Conservation (phyloP, 345 rosid genomes). For the Dipteronia dyeriana region DNA sequence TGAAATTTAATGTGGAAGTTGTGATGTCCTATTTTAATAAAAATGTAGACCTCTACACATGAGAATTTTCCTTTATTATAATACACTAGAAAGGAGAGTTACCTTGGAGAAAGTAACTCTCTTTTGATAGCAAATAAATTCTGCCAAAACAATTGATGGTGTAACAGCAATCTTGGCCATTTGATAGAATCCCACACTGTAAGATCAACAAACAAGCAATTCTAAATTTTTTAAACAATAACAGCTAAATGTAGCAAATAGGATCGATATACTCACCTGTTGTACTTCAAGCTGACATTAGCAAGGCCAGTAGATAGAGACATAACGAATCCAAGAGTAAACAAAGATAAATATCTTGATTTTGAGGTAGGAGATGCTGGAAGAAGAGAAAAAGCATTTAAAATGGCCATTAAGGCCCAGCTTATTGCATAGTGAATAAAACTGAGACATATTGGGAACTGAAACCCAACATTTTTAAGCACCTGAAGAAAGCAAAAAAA, state of each 20-base stretch:
- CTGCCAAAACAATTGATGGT: slow-evolving; percentile 89
- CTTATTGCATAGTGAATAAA: slow-evolving; percentile 81
- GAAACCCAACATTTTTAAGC: slow-evolving; percentile 82
- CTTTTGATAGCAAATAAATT: slow-evolving; percentile 75
- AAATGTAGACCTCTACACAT: neutral
- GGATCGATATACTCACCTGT: slow-evolving; percentile 52
- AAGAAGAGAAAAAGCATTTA: slow-evolving; percentile 66
- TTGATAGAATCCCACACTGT: slow-evolving; percentile 94
- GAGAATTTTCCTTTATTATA: neutral
- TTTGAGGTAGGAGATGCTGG: slow-evolving; percentile 79
- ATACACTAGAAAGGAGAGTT: slow-evolving; percentile 5
- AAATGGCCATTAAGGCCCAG: slow-evolving; percentile 79
- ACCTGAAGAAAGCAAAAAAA: slow-evolving; percentile 44
- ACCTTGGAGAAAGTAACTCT: slow-evolving; percentile 80
- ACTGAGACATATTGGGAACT: slow-evolving; percentile 83
- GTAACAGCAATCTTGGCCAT: slow-evolving; percentile 97
- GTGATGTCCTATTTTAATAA: neutral
- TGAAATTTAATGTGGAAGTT: neutral
- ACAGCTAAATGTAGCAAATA: neutral
- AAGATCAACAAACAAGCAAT: neutral
- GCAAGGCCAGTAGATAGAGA: slow-evolving; percentile 95
- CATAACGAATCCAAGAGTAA: slow-evolving; percentile 86
- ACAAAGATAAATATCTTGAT: slow-evolving; percentile 53
- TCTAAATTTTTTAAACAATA: neutral
- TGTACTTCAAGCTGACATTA: slow-evolving; percentile 95